Base-by-base conservation (phyloP, 495 filamentous ascomycete genomes). In the Echria macrotheca region DNA sequence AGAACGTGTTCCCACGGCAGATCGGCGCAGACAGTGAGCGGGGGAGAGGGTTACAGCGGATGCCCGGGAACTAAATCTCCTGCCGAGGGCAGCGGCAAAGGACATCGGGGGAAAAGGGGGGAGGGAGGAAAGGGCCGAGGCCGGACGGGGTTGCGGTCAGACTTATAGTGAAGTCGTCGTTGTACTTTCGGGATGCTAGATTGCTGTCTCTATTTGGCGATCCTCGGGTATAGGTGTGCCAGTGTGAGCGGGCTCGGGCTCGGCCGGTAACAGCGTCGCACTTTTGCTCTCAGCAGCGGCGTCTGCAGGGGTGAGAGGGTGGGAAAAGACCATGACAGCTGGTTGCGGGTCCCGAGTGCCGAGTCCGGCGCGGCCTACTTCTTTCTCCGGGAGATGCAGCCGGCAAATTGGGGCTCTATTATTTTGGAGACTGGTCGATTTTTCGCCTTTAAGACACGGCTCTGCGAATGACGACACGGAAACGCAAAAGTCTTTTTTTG, bases 311-410 rank as follows among this genome's bases (percentile, higher is more conserved):
- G 33, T 28, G 42, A n/a, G n/a, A n/a, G n/a, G n/a, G n/a, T n/a
- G n/a, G n/a, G n/a, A n/a, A n/a, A n/a, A n/a, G n/a, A n/a, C n/a
- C n/a, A n/a, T n/a, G n/a, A n/a, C n/a, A n/a, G n/a, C n/a, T n/a
- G n/a, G n/a, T n/a, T n/a, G n/a, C n/a, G 44, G 31, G 28, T 57
- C 45, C 49, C 47, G 53, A 49, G 59, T 56, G 28, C 28, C 54
- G 55, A 58, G 54, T 52, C 56, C 52, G 52, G 45, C 54, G 60
- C 57, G 54, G 56, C 52, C 54, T 59, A 59, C 39, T 58, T 63
- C 60, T 63, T 63, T 56, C 50, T 52, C 60, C 55, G 55, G 49
- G 44, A 55, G 28, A 29, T 38, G 14, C 26, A 49, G 53, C 25
- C 46, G 48, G 53, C 49, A 59, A 52, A 59, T 57, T 58, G 47